Evolutionary conservation across 164 flowering plant species (phyloP), one percentile per base, ranked within the genome.

Genomic region (Malania oleifera): DNA sequence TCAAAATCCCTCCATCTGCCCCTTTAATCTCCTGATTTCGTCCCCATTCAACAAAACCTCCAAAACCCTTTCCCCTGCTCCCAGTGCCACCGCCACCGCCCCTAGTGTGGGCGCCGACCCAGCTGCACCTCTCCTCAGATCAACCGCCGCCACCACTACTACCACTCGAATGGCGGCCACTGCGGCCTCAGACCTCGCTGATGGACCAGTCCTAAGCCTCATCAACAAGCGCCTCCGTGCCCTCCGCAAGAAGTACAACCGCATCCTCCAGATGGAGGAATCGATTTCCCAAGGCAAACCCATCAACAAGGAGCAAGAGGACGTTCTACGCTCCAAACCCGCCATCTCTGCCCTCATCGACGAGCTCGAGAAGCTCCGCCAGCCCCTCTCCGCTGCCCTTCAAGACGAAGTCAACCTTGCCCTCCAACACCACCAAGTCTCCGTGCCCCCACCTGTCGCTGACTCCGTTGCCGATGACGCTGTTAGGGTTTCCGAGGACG

Each of bases 161-260:
- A 23, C 22, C 50, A 13, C 25, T 0, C n/a, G 49, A 55, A 71
- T 70, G 76, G 73, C 77, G 56, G 44, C 80, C n/a, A 47, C 77
- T 43, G 71, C 81, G 34, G 70, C 77, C 54, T 62, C 82, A 3
- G 85, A 79, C 23, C 20, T 50, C 52, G 22, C 76, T 20, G 99
- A 89, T 10, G 97, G 97, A 20, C 97, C 99, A 1, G 96, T 88
- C 50, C 76, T 87, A 4, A 83, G 53, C 76, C 55, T 89, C 2
- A 68, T 95, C 80, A 91, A 66, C 96, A 95, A 95, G 63, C 93
- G 97, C 50, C 77, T 95, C 64, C 88, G 99, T 1, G 81, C 81
- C 64, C 85, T 88, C 27, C 80, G 80, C 52, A 95, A 95, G 76
- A 95, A 89, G 54, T 61, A 52, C 69, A 91, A 89, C 71, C 82